Percentiles rank a stretch among this genome's conserved stretches.
Conservation (phyloP, 306 rosid genomes). For the Quercus parvula region DNA sequence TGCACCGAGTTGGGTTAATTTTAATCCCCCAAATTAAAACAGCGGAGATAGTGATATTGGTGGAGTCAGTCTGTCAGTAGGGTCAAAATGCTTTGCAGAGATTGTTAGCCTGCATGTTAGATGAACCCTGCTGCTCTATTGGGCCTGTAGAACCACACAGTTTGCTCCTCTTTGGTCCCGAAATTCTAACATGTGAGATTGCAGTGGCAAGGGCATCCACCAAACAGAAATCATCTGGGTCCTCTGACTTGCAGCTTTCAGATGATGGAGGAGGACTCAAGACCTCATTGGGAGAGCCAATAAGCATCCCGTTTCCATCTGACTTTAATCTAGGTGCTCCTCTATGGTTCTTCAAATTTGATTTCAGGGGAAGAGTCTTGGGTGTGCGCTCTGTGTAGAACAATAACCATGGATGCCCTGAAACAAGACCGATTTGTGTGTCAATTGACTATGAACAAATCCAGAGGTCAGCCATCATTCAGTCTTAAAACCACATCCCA, state of each 20-base stretch:
- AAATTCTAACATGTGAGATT: conserved; percentile 86
- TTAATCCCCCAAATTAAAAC: conserved; percentile 46
- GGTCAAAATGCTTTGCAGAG: conserved; percentile 97
- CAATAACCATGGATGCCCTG: conserved; percentile 97
- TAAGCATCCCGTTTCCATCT: conserved; percentile 37
- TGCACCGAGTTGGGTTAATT: conserved; percentile 32
- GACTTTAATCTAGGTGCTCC: conserved; percentile 50
- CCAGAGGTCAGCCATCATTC: not conserved
- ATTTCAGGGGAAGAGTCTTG: conserved; percentile 54
- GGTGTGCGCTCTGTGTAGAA: conserved; percentile 76
- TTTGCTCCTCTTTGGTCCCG: conserved; percentile 91
- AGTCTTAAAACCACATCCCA: not conserved
- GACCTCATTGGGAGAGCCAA: conserved; percentile 39
- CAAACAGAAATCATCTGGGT: conserved; percentile 56
- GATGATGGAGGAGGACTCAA: conserved; percentile 43
- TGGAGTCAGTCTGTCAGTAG: conserved; percentile 53
- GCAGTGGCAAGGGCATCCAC: conserved; percentile 92
- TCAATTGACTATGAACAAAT: conserved; percentile 22
- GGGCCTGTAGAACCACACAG: conserved; percentile 81
- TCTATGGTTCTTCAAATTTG: conserved; percentile 47
- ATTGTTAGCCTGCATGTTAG: conserved; percentile 94
- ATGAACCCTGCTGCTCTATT: conserved; percentile 89
- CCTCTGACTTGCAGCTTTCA: conserved; percentile 68
- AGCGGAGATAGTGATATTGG: conserved; percentile 29
- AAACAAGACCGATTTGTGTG: conserved; percentile 15